These are phyloP conservation scores for Neckera pumila DNA, from an alignment of 225 moss, liverwort and hornwort species.

Conservation along the genomic window DNA sequence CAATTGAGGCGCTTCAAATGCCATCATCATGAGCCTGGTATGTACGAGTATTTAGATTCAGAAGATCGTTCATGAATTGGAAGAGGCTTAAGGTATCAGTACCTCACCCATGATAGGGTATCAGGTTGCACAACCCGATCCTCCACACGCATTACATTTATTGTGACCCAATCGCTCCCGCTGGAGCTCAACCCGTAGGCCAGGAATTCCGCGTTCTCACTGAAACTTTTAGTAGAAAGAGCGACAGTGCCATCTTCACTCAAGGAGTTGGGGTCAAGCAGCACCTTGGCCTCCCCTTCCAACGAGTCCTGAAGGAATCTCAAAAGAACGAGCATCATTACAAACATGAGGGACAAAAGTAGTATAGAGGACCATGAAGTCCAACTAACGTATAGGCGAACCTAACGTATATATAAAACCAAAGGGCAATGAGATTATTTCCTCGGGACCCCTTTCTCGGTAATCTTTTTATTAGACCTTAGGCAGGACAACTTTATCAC, in stretches of 20 bases:
- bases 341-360: neutral
- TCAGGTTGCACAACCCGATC: conserved; percentile 57
- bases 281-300: conserved; percentile 51
- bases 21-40: neutral
- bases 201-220: conserved; percentile 50
- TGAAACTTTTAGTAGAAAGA: conserved; percentile 42
- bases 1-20: neutral
- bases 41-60: neutral
- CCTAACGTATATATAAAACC: neutral
- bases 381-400: neutral
- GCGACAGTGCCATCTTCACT: conserved; percentile 85
- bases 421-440: neutral
- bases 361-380: neutral
- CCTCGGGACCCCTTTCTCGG: neutral
- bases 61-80: neutral
- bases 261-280: conserved; percentile 80
- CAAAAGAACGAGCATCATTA: neutral
- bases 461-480: neutral
- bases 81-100: conserved; percentile 25
- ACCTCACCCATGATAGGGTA: conserved; percentile 70
- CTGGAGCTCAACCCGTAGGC: conserved; percentile 79
- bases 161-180: conserved; percentile 87
- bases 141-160: conserved; percentile 60
- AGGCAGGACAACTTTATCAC: neutral
- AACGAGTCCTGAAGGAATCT: conserved; percentile 15